phyloP scores from a whole-genome alignment of 1,139 yeast genomes.

The Candida sp. region DNA sequence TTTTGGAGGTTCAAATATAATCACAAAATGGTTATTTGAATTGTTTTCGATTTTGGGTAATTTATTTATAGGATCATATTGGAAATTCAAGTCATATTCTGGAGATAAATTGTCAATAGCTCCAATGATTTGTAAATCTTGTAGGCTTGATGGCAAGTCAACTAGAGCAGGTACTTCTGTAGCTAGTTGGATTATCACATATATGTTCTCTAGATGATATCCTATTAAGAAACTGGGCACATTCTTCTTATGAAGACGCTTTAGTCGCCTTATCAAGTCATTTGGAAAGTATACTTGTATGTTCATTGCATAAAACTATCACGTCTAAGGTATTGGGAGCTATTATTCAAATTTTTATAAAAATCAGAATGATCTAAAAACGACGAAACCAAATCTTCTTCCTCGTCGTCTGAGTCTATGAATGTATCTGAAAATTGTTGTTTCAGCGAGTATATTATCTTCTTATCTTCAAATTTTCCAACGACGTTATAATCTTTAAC shows the following conservation, averaged over 20 bases:
- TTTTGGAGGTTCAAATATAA: conserved; percentile 72
- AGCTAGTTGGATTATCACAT: conserved; percentile 21
- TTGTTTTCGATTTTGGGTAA: conserved; percentile 7
- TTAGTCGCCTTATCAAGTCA: conserved; percentile 18
- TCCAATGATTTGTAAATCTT: conserved; percentile 19
- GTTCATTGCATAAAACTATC: conserved; percentile 29
- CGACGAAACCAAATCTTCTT: conserved; percentile 1
- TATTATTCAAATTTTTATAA: conserved; percentile 36
- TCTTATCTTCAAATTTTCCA: background rate
- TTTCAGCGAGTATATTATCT: background rate
- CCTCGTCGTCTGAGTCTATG: background rate
- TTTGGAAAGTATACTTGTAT: conserved; percentile 34
- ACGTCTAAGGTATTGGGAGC: conserved; percentile 41
- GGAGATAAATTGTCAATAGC: conserved; percentile 10
- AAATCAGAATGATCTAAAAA: conserved; percentile 13
- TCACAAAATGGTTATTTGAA: conserved; percentile 26
- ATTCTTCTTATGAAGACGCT: conserved; percentile 3
- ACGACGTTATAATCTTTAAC: background rate
- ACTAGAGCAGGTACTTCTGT: conserved; percentile 4
- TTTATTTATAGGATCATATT: conserved; percentile 4
- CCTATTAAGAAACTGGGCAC: conserved; percentile 20
- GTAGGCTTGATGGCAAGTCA: conserved; percentile 9
- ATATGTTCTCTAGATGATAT: conserved; percentile 19
- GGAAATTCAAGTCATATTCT: conserved; percentile 9
- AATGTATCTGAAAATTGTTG: background rate